Evolutionary conservation across 768 basidiomycete species (phyloP).

Genomic region (Leccinum ochraceum): DNA sequence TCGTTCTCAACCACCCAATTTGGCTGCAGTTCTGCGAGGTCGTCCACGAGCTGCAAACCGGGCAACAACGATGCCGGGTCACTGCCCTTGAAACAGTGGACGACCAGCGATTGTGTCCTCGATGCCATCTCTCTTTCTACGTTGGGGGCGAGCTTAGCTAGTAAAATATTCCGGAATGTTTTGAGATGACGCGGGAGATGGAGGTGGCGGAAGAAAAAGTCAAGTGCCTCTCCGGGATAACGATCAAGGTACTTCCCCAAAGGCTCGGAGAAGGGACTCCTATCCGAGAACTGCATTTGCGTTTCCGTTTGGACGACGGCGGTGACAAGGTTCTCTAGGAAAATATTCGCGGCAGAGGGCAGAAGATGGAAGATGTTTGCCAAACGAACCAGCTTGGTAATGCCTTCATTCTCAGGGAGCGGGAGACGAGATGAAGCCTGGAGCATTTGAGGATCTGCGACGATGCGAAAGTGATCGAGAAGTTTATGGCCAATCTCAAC

Average conservation of each 20-base stretch:
- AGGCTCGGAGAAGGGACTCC: conserved; percentile 91
- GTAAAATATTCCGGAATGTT: conserved; percentile 81
- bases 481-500: conserved; percentile 98
- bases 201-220: conserved; percentile 83
- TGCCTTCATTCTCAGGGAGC: conserved; percentile 83
- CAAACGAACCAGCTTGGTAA: conserved; percentile 90
- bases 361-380: conserved; percentile 97
- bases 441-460: conserved; percentile 88
- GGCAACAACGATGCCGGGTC: conserved; percentile 59
- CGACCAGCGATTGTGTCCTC: conserved; percentile 54
- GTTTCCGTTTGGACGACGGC: conserved; percentile 91
- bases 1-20: conserved; percentile 71
- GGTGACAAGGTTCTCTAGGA: conserved; percentile 84
- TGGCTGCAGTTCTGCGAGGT: conserved; percentile 66
- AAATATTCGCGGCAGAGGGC: conserved; percentile 90
- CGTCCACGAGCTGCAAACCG: conserved; percentile 73
- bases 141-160: conserved; percentile 75
- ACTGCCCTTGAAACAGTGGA: conserved; percentile 49
- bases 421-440: conserved; percentile 77
- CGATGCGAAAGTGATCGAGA: conserved; percentile 91
- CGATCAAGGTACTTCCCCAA: conserved; percentile 89
- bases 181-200: conserved; percentile 76
- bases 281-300: conserved; percentile 85
- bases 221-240: conserved; percentile 82
- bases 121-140: conserved; percentile 68